Evolutionary conservation across 805 yeast genomes (phyloP), one percentile per base, ranked within the genome.

Genomic region (Alloascoidea hylecoeti): DNA sequence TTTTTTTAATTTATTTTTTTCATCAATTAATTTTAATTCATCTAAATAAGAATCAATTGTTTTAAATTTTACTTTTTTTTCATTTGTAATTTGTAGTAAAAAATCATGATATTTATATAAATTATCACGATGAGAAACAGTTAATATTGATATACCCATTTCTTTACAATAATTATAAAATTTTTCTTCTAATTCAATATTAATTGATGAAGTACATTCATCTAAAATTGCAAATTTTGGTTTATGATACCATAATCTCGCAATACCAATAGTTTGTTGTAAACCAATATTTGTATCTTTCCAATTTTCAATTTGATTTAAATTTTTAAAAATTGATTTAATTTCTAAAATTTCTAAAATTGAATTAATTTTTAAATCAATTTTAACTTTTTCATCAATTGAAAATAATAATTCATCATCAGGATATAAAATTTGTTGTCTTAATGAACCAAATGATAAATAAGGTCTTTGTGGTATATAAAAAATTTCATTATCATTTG

Each of bases 191-290:
- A 86, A 78, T 42, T 80, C 82, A 6, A 92, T 83, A 0, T 96
- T 78, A 2, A 88, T 94, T 1, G 95, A 89, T 3, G 95, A 84
- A 1, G 97, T 88, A 57, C 96, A 88, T 61, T 88, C 97, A 59
- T 88, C 97, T 45, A 88, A 63, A 17, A 88, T 95, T 0, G 97
- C 97, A 65, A 86, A 88, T 55, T 75, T 80, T 2, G 97, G 97
- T 49, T 70, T 69, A 56, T 88, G 96, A 53, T 86, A 88, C 52
- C 82, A 88, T 57, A 88, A 66, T 49, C 96, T 70, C 2, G 94
- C 95, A 81, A 89, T 78, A 12, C 96, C 96, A 45, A 88, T 66
- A 48, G 95, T 65, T 55, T 88, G 96, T 56, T 88, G 96, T 16
- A 88, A 94, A 17, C 97, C 96, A 45, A 78, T 76, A 2, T 94